Base-by-base conservation (phyloP, 2,329 filamentous ascomycete species). In the Phyllosticta capitalensis region DNA sequence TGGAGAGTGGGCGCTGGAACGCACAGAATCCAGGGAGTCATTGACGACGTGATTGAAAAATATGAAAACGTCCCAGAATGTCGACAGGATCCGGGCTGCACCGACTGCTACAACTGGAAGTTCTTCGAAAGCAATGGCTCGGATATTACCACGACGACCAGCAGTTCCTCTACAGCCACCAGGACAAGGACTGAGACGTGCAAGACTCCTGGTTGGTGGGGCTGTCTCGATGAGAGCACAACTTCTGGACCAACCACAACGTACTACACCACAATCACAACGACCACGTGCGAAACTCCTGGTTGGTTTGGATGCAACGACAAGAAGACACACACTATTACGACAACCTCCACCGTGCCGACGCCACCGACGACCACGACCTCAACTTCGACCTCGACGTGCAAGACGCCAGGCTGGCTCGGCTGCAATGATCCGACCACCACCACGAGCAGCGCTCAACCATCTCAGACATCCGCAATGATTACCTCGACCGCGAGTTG, bases 51-150 rank as follows among this genome's bases (percentile, higher is more conserved):
- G 2, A 81, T 97, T 62, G 81, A 87, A 67, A 86, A 85, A 66
- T 97, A 97, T 68, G 88, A 95, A 63, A 76, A 79, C 3, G 89
- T 95, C 0, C 88, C 94, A 0, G 76, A 83, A 64, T 97, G 94
- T 73, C 82, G 81, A 58, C 79, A 81, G 28, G 92, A 92, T 6
- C 80, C 84, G 56, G 79, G 85, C 64, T 97, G 94, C 70, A 84
- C 88, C 49, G 94, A 99, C 71, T 97, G 92, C 68, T 89, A 84
- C 61, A 85, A 87, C 59, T 97, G 94, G 94, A 95, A 96, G 68
- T 95, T 91, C 79, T 95, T 90, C 69, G 87, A 92, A 72, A 95
- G 91, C 71, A 96, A 96, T 70, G 88, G 88, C 28, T 94, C 89
- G 1, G 87, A 92, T 63, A 81, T 80, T 1, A 90, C 85, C 0